phyloP scores from a whole-genome alignment of 805 yeast species.

The Spathaspora sp. region DNA sequence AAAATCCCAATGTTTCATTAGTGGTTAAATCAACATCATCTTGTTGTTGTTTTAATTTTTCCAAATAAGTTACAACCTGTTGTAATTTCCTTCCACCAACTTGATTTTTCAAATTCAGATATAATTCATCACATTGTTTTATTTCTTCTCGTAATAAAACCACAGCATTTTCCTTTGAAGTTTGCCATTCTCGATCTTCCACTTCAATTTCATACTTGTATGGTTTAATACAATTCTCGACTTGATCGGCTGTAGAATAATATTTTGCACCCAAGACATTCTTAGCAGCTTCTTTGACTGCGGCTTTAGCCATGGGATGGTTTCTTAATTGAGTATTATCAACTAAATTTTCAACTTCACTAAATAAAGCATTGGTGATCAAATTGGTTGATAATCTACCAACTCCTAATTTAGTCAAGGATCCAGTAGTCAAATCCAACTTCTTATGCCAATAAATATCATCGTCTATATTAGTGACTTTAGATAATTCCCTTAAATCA shows the following conservation, averaged over 20 bases:
- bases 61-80: slow-evolving; percentile 76
- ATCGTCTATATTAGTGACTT: slow-evolving; percentile 47
- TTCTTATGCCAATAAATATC: slow-evolving; percentile 86
- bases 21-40: slow-evolving; percentile 33
- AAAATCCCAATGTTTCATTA: slow-evolving; percentile 80
- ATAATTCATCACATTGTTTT: slow-evolving; percentile 71
- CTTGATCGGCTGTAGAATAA: slow-evolving; percentile 95
- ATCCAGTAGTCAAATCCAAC: slow-evolving; percentile 77
- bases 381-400: slow-evolving; percentile 86
- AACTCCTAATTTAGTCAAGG: slow-evolving; percentile 83
- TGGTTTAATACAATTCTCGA: slow-evolving; percentile 96
- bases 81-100: slow-evolving; percentile 82
- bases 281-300: slow-evolving; percentile 81
- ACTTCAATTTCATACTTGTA: slow-evolving; percentile 95
- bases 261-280: slow-evolving; percentile 74
- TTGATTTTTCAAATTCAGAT: slow-evolving; percentile 53
- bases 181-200: slow-evolving; percentile 91
- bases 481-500: slow-evolving; percentile 51
- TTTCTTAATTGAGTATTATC: slow-evolving; percentile 71
- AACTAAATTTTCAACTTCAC: slow-evolving; percentile 73
- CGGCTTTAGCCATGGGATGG: slow-evolving; percentile 82
- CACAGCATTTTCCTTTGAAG: slow-evolving; percentile 75
- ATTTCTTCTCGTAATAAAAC: slow-evolving; percentile 77
- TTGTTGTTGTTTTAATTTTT: slow-evolving; percentile 41
- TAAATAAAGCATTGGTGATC: slow-evolving; percentile 73